Evolutionary conservation across 2,329 filamentous ascomycete species (phyloP).

Genomic region (Epicoccum sorghinum): DNA sequence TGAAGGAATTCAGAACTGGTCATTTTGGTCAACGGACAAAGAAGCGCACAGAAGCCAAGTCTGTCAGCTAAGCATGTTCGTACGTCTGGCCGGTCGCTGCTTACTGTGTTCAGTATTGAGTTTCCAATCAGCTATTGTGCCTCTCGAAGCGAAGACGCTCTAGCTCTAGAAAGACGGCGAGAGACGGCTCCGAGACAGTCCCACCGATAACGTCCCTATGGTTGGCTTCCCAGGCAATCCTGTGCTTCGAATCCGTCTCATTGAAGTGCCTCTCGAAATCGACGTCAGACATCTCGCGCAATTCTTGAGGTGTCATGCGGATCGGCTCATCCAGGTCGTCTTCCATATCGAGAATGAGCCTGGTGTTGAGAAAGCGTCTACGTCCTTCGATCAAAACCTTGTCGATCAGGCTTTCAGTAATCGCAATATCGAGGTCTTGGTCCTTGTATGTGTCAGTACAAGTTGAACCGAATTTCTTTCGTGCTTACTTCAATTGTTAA

Average conservation of each 20-base stretch:
- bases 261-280: slow-evolving; percentile 8
- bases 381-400: background rate
- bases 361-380: background rate
- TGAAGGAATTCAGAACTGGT: no score
- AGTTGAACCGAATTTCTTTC: background rate
- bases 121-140: no score
- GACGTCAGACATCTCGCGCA: slow-evolving; percentile 10
- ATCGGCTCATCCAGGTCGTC: slow-evolving; percentile 17
- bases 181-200: background rate
- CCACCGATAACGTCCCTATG: no score
- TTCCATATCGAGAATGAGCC: slow-evolving; percentile 17
- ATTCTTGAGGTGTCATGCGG: slow-evolving; percentile 10
- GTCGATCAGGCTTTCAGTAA: no score
- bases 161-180: background rate
- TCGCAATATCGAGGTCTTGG: no score
- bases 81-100: background rate
- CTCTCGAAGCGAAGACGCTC: background rate
- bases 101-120: no score
- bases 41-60: no score
- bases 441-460: slow-evolving; percentile 3
- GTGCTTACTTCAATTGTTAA: background rate
- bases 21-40: no score
- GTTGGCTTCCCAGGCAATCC: slow-evolving; percentile 7
- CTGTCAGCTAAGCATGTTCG: background rate
- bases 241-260: slow-evolving; percentile 10